Base-by-base conservation (phyloP, 345 rosid genomes). In the Microthlaspi erraticum region DNA sequence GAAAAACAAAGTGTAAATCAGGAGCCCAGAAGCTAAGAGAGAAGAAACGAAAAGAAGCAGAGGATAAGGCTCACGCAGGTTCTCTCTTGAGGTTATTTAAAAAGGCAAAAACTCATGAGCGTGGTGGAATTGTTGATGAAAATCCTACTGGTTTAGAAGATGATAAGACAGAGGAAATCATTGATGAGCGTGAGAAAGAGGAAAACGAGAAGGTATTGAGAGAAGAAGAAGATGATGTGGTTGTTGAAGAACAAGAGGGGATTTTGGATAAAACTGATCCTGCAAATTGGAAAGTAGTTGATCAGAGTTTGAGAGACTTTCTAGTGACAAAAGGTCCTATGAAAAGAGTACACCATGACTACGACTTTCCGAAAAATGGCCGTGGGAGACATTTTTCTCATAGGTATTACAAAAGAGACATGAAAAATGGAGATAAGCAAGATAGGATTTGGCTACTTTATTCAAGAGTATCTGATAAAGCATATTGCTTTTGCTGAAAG, bases 401-500 rank as follows among this genome's bases (percentile, higher is more conserved):
- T 7, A 59, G 0, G 1, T n/a, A 59, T 38, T 59, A 12, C 19
- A 59, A 4, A 59, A 13, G 36, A 6, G 2, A 8, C 0, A 20
- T 39, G 16, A 59, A 4, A 0, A 39, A 20, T 59, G 12, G 48
- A 13, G 48, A 59, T 7, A 54, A 8, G 13, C 12, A 59, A 59
- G 36, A 59, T 10, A 39, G 36, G 0, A 8, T 7, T 13, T 59
- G 64, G 49, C 18, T 59, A 2, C 7, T 59, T 7, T 59, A 59
- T 20, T 59, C 48, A 20, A 5, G 20, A 39, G 0, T 0, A 3
- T 7, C 7, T 12, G 33, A 20, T 0, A 59, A 39, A 59, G 0
- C 12, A 0, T 59, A 39, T 20, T 39, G 64, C 36, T 59, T 59
- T 19, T 59, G 36, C 11, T 59, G 49, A 3, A 59, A 20, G 34